Evolutionary conservation across 257 asterid species (phyloP).

Genomic region (Nicotiana otophora): DNA sequence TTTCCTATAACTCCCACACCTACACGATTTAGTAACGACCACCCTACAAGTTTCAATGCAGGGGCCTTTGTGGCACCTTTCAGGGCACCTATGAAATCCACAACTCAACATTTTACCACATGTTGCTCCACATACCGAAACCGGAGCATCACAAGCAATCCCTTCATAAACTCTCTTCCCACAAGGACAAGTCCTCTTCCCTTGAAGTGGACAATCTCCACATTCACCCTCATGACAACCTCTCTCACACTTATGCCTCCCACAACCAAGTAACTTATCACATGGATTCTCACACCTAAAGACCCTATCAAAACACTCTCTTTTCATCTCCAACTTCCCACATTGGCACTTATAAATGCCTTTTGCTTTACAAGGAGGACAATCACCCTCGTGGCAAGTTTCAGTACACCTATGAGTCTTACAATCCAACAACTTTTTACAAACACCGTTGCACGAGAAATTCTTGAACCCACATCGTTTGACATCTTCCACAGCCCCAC

Average conservation of each 20-base stretch:
- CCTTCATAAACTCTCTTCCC: slow-evolving; percentile 74
- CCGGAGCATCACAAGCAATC: slow-evolving; percentile 70
- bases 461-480: slow-evolving; percentile 83
- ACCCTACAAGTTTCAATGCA: slow-evolving; percentile 73
- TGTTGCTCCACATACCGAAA: slow-evolving; percentile 73
- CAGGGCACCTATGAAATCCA: slow-evolving; percentile 79
- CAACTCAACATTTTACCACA: slow-evolving; percentile 72
- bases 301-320: slow-evolving; percentile 64
- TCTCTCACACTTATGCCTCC: slow-evolving; percentile 65
- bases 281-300: slow-evolving; percentile 75
- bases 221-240: slow-evolving; percentile 86
- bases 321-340: slow-evolving; percentile 58
- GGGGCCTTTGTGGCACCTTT: slow-evolving; percentile 86
- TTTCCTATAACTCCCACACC: slow-evolving; percentile 93
- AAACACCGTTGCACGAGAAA: slow-evolving; percentile 54
- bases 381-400: slow-evolving; percentile 73
- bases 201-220: slow-evolving; percentile 78
- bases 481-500: slow-evolving; percentile 71
- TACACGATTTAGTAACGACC: slow-evolving; percentile 70
- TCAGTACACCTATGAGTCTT: slow-evolving; percentile 62
- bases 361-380: slow-evolving; percentile 54
- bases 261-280: slow-evolving; percentile 57
- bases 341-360: slow-evolving; percentile 62
- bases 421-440: slow-evolving; percentile 56
- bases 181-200: slow-evolving; percentile 89